These are phyloP conservation scores for Ceratobasidium sp. DNA, from an alignment of 1,284 basidiomycete species.

Conservation along the genomic window DNA sequence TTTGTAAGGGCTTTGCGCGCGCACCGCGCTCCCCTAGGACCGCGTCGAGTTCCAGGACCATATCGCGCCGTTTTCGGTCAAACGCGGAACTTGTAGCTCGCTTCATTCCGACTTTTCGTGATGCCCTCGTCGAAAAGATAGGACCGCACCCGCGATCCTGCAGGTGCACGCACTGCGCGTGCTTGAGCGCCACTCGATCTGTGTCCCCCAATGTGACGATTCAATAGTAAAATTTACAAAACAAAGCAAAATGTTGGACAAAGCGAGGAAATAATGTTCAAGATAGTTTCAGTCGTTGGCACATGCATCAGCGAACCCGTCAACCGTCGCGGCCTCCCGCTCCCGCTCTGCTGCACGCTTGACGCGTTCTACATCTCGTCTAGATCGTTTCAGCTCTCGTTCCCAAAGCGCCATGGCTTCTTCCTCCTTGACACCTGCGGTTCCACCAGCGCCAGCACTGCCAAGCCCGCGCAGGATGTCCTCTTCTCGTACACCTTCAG, in stretches of 20 bases:
- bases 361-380: constrained; percentile 62
- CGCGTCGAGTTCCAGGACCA: no score
- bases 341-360: constrained; percentile 40
- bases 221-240: not conserved
- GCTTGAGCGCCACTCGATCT: no score
- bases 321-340: constrained; percentile 23
- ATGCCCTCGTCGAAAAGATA: no score
- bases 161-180: no score
- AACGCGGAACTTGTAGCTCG: no score
- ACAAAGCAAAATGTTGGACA: constrained; percentile 14
- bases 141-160: no score
- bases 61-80: no score
- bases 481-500: constrained; percentile 50
- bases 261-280: constrained; percentile 16
- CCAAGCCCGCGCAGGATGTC: constrained; percentile 56
- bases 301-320: constrained; percentile 42
- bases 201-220: no score
- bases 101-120: no score
- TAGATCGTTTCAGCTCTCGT: constrained; percentile 69
- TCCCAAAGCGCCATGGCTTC: constrained; percentile 78
- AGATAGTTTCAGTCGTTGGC: constrained; percentile 42
- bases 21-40: no score
- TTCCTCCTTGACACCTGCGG: constrained; percentile 69
- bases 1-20: no score
- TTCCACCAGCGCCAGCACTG: constrained; percentile 52